phyloP scores from a whole-genome alignment of 73 alveolate species.

The Paramecium biaurelia region DNA sequence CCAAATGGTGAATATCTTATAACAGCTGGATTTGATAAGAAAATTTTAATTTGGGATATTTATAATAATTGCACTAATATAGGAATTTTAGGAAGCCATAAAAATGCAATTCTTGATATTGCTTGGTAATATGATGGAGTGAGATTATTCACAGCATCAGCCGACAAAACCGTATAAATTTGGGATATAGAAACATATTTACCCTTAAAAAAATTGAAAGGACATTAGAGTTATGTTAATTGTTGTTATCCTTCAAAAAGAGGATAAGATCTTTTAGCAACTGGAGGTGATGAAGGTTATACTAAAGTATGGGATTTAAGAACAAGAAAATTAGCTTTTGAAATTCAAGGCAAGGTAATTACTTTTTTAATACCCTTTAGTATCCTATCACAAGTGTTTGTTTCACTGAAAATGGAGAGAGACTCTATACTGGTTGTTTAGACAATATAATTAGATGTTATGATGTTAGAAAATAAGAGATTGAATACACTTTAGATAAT shows the following conservation, averaged over 20 bases:
- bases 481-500: constrained; percentile 82
- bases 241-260: constrained; percentile 64
- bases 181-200: constrained; percentile 72
- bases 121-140: constrained; percentile 69
- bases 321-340: constrained; percentile 48
- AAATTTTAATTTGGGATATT: constrained; percentile 79
- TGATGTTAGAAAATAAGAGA: constrained; percentile 82
- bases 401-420: constrained; percentile 75
- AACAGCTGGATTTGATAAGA: constrained; percentile 80
- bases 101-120: constrained; percentile 79
- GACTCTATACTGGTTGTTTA: constrained; percentile 86
- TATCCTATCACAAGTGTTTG: constrained; percentile 71
- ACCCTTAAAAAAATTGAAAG: constrained; percentile 72
- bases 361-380: neutral
- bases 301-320: constrained; percentile 79
- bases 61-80: constrained; percentile 76
- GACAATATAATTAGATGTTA: constrained; percentile 87
- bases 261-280: constrained; percentile 73
- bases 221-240: constrained; percentile 73
- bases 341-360: constrained; percentile 60
- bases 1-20: constrained; percentile 78
- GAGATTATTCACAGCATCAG: constrained; percentile 69
- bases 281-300: constrained; percentile 79
- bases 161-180: constrained; percentile 70
- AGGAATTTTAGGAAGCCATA: constrained; percentile 71